Evolutionary conservation across 2,329 filamentous ascomycete species (phyloP).

Genomic region (Geoglossum cookeanum): DNA sequence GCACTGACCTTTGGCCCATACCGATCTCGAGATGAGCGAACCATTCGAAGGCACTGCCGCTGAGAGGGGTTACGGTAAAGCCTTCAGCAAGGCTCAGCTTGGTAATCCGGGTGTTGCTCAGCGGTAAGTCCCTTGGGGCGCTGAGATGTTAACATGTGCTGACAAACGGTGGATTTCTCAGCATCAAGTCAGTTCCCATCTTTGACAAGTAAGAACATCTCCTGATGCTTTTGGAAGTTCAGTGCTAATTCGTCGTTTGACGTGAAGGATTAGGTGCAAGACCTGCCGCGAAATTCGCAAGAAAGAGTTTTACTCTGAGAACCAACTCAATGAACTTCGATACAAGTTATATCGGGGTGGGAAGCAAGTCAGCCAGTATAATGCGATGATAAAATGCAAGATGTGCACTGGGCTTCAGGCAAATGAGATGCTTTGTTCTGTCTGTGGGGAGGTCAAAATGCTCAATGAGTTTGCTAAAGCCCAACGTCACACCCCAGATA

Average conservation of each 20-base stretch:
- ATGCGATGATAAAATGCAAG: slow-evolving; percentile 17
- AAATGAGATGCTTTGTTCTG: slow-evolving; percentile 28
- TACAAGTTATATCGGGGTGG: not conserved
- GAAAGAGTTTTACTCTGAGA: slow-evolving; percentile 1
- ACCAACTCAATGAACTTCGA: slow-evolving; percentile 1
- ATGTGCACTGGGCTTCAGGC: slow-evolving; percentile 24
- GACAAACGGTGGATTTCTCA: not conserved
- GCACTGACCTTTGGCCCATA: not conserved
- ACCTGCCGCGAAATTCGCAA: not conserved
- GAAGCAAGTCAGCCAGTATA: not conserved
- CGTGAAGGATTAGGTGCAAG: slow-evolving; percentile 3
- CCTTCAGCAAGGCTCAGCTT: not conserved
- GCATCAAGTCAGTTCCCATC: slow-evolving; percentile 14
- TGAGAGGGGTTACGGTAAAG: not conserved
- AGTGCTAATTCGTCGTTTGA: not conserved
- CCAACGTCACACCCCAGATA: slow-evolving; percentile 27
- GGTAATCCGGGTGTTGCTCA: not conserved
- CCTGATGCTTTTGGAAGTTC: not conserved
- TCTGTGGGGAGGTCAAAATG: slow-evolving; percentile 27
- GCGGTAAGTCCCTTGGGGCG: not conserved
- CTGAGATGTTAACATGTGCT: not conserved
- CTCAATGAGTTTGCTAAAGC: slow-evolving; percentile 30
- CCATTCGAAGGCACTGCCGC: not conserved
- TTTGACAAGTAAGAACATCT: slow-evolving; percentile 17
- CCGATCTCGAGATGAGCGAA: not conserved